phyloP scores from a whole-genome alignment of 169 alveolate genomes.

The Babesia divergens region DNA sequence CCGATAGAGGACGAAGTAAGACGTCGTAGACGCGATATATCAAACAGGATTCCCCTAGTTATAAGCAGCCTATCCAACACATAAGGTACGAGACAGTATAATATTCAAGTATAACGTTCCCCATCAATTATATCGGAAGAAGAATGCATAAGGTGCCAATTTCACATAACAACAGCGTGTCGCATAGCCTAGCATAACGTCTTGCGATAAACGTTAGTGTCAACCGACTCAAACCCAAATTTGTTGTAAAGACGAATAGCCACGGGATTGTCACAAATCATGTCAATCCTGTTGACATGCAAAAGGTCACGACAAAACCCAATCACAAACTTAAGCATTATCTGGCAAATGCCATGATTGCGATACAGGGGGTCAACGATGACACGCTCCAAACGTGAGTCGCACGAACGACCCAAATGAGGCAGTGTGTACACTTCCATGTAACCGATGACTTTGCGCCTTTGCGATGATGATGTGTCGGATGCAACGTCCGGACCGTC shows the following conservation, averaged over 20 bases:
- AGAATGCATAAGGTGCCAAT: not conserved
- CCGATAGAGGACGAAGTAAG: no score
- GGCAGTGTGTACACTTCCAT: conserved; percentile 69
- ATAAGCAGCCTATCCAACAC: no score
- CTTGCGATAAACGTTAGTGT: conserved; percentile 62
- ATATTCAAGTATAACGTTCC: no score
- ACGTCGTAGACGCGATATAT: no score
- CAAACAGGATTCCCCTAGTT: no score
- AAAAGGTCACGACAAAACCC: conserved; percentile 58
- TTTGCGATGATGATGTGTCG: not conserved
- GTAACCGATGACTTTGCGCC: conserved; percentile 64
- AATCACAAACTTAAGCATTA: conserved; percentile 56
- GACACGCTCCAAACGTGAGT: conserved; percentile 74
- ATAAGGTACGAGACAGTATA: no score
- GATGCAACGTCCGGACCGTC: not conserved
- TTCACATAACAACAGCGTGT: not conserved
- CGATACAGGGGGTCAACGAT: conserved; percentile 67
- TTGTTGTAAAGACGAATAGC: conserved; percentile 66
- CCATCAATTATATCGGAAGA: no score
- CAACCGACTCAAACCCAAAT: conserved; percentile 61
- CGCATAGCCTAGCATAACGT: not conserved
- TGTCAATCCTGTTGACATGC: conserved; percentile 70
- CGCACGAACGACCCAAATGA: conserved; percentile 75
- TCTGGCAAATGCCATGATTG: conserved; percentile 59
- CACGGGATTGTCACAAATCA: conserved; percentile 67